Conservation (phyloP, 2,329 filamentous ascomycete genomes). For the Cladosporium oxysporum region DNA sequence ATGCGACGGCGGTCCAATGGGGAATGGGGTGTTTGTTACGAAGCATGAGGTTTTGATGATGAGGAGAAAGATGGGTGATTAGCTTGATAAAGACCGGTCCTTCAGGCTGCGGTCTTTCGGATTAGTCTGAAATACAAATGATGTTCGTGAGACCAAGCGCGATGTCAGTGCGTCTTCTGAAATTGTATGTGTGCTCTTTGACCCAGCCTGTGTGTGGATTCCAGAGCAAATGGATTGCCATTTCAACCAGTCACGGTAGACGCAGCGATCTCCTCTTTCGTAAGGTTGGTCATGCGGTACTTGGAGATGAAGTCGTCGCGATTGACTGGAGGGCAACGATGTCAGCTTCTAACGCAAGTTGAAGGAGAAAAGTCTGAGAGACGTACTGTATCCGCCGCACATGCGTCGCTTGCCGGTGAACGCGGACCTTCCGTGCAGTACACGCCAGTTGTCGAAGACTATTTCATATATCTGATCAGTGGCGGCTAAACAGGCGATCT, state of each 20-base stretch:
- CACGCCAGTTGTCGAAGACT: slow-evolving; percentile 97
- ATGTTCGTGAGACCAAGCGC: neutral
- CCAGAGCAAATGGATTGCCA: neutral
- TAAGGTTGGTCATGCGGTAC: slow-evolving; percentile 70
- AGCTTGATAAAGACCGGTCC: neutral
- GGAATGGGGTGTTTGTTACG: slow-evolving; percentile 50
- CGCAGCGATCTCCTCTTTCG: slow-evolving; percentile 32
- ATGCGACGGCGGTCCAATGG: slow-evolving; percentile 27
- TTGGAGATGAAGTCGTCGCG: slow-evolving; percentile 79
- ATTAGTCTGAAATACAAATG: too few relatives aligned
- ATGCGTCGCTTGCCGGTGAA: slow-evolving; percentile 86
- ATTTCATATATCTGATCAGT: slow-evolving; percentile 16
- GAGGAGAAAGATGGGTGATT: slow-evolving; percentile 37
- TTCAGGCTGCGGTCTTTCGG: neutral
- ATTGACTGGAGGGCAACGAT: slow-evolving; percentile 58
- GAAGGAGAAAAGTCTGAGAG: neutral
- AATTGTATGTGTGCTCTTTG: neutral
- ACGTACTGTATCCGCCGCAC: slow-evolving; percentile 87
- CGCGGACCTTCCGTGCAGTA: slow-evolving; percentile 79
- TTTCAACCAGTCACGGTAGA: slow-evolving; percentile 37
- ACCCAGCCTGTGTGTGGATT: neutral
- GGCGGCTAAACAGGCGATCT: neutral
- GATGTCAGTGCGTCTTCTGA: neutral
- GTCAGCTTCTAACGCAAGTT: neutral
- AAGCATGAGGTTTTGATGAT: slow-evolving; percentile 56